Evolutionary conservation across 352 stramenopile genomes (phyloP), one percentile per base, ranked within the genome.

Genomic region (Globisporangium orthogonon): DNA sequence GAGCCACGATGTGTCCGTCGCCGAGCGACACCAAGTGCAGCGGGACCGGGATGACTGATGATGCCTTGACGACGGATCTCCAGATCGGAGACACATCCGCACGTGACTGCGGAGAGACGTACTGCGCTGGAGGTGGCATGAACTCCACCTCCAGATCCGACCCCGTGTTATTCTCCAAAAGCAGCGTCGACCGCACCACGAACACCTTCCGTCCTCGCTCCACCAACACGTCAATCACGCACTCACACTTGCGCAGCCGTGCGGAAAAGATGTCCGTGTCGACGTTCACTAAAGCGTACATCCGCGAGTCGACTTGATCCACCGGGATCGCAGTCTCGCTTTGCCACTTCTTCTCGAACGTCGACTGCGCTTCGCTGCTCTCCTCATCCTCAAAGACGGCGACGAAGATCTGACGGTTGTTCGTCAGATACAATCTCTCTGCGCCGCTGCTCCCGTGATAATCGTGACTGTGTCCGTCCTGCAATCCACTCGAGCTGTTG

Each of bases 141-240:
- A 92, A 89, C 52, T 95, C 83, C n/a, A 94, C 66, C 58, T 94
- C 78, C n/a, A 95, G 59, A 35, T 91, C 81, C 10, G 83, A 91
- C 2, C 74, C 76, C 0, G 83, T 94, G 56, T 91, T 87, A 64
- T 95, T 95, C 40, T 93, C 81, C 13, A 95, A 37, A 47, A 91
- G 61, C 54, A 91, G 58, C 10, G 83, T 89, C 6, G 83, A 94
- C 1, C 85, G 83, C 17, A 95, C 81, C 18, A 93, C 80, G 54
- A 95, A 91, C 57, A 88, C 83, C 59, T 95, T 95, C 66, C 81
- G 91, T n/a, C 86, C 86, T 44, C 78, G 79, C 54, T 95, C 80
- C 7, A 95, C 76, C 13, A 91, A 57, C 4, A 95, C 83, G 50
- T 94, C 86, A 55, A 95, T 90, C 35, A 91, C 76, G 50, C 84